Base-by-base conservation (phyloP, 2,329 filamentous ascomycete genomes). In the Nothophaeocryptopus gaeumannii region DNA sequence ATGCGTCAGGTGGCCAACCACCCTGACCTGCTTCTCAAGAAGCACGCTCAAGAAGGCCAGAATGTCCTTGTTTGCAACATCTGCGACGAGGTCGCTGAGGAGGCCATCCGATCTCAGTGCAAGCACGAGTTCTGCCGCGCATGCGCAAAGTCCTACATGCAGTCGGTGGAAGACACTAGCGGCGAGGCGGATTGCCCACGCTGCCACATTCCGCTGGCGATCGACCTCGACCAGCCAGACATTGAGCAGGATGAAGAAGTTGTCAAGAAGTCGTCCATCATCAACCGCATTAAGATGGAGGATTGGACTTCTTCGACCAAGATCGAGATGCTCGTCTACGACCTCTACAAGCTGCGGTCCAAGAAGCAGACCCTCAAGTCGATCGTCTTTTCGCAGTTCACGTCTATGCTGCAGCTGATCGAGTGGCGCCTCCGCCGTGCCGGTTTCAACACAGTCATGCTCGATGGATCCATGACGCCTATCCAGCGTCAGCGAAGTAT, bases 1-100 rank as follows among this genome's bases (percentile, higher is more conserved):
- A 97, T 99, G 92, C 86, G 93, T 47, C 93, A 99, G 73, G 89
- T 96, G 20, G 90, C 93, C 7, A 93, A 99, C 59, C 93, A 99
- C 66, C 93, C 93, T 0, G 93, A 99, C 71, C 72, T 99, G 32
- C 87, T 99, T 41, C 72, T 97, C 54, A 95, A 92, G 74, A 96
- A 93, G 72, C 82, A 92, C 55, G 81, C 80, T 2, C 84, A 90
- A 59, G 88, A 88, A 45, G 91, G 91, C 2, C 89, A 96, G 69
- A 96, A 97, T 57, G 78, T 96, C 10, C 75, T 96, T 32, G 84
- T 96, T 36, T 97, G 92, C 72, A 88, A 88, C 69, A 93, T 99
- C 61, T 99, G 93, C 68, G 93, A 99, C 66, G 93, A 97, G 69
- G 86, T 91, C 20, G 90, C 93, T 7, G 93, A 99, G 69, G 92